Base-by-base conservation (phyloP, 2,329 filamentous ascomycete species). In the Rachicladosporium sp. region DNA sequence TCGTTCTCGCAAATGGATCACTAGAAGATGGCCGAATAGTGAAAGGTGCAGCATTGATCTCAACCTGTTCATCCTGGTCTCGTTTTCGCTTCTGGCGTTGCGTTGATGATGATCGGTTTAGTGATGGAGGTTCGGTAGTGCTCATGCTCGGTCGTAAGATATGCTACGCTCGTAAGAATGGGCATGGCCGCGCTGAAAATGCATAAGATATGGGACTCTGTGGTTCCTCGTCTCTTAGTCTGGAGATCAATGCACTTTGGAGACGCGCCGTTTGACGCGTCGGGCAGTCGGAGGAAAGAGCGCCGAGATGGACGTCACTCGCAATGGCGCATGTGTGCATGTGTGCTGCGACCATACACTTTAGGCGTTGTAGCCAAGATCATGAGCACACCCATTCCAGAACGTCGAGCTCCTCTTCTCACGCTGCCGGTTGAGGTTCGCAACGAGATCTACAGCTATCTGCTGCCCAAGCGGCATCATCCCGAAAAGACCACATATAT, bases 371-470 rank as follows among this genome's bases (percentile, higher is more conserved):
- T 31, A 10, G 15, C 31, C 3, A 29, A 10, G 33, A 33, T 7
- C 29, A 12, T 34, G 11, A 33, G 4, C 39, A 34, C 11, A 9
- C 6, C 8, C 29, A 13, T n/a, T 29, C 35, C 19, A 6, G 12
- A 36, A 30, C 9, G 10, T 8, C 38, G 11, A 32, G 4, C 39
- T 35, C 11, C 35, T 13, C 49, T 41, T 43, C 58, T 49, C 46
- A 57, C 33, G 33, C 54, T 65, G 6, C 62, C 63, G 3, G 36
- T 60, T 39, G 63, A 67, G 39, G 50, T 67, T 19, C 60, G 63
- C 10, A 49, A 55, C n/a, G 45, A 58, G 6, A 62, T 66, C 29
- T 66, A 62, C 47, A 34, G 39, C 15, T 49, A 54, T 37, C 30
- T 64, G 31, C 57, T 65, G 32, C 38, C 38, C n/a, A 8, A 37